phyloP scores from a whole-genome alignment of 2,329 filamentous ascomycete genomes.

The Ustulina deusta region DNA sequence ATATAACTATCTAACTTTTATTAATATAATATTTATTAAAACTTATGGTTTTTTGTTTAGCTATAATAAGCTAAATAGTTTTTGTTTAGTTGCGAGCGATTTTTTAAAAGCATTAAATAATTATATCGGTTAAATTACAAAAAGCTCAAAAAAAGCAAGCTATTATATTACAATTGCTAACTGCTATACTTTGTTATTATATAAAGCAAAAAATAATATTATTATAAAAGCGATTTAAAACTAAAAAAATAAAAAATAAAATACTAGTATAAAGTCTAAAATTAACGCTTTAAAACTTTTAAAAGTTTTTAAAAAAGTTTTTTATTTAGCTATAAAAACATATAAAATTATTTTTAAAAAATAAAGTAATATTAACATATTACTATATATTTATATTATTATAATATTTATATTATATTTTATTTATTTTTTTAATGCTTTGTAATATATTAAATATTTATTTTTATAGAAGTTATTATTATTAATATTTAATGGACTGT shows the following conservation, averaged over 20 bases:
- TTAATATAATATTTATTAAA: background rate
- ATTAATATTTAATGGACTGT: background rate
- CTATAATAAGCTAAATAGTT: background rate
- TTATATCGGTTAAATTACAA: background rate
- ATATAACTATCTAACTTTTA: background rate
- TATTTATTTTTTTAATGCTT: background rate
- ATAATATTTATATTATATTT: background rate
- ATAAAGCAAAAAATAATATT: background rate
- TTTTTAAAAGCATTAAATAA: background rate
- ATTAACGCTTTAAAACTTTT: background rate
- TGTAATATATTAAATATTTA: background rate
- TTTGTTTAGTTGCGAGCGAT: background rate
- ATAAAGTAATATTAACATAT: background rate
- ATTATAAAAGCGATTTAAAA: conserved; percentile 1
- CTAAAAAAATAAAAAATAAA: background rate
- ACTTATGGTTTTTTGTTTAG: background rate
- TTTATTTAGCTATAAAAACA: background rate
- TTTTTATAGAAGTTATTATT: background rate
- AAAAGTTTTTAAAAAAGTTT: background rate
- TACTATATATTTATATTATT: background rate
- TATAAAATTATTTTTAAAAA: background rate
- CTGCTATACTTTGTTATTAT: background rate
- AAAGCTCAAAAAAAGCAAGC: background rate
- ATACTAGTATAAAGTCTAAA: background rate
- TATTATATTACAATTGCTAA: background rate